These are phyloP conservation scores for Trichosphaerium sp. DNA, from an alignment of 78 protist genomes.

Conservation along the genomic window DNA sequence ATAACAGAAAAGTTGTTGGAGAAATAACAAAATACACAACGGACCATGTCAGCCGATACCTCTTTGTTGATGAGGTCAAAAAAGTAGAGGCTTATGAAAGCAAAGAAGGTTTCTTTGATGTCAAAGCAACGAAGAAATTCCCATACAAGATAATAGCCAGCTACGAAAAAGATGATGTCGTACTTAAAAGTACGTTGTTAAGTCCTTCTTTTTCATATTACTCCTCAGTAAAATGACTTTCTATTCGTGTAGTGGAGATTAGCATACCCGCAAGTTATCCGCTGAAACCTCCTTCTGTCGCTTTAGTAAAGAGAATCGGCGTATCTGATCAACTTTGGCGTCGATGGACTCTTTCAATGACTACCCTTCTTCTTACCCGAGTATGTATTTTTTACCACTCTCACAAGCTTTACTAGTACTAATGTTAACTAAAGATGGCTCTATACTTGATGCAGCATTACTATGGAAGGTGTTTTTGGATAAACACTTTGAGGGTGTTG, in stretches of 20 bases:
- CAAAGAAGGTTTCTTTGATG: too few species aligned
- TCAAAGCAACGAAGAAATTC: too few species aligned
- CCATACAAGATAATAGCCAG: conserved; percentile 14
- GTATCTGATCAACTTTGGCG: conserved; percentile 53
- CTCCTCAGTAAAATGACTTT: too few species aligned
- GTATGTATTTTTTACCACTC: too few species aligned
- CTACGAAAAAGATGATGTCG: conserved; percentile 42
- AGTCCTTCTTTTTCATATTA: too few species aligned
- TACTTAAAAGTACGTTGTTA: conserved; percentile 2
- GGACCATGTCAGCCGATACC: too few species aligned
- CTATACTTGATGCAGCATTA: conserved; percentile 48
- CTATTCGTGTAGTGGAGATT: conserved; percentile 26
- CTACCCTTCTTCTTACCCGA: conserved; percentile 40
- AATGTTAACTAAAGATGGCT: too few species aligned
- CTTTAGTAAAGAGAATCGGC: conserved; percentile 45
- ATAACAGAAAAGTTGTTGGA: too few species aligned
- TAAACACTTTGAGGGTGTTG: conserved; percentile 67
- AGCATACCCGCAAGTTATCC: conserved; percentile 39
- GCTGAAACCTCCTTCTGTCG: conserved; percentile 22
- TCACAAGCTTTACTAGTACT: too few species aligned
- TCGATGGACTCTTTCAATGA: conserved; percentile 57
- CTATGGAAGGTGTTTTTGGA: conserved; percentile 56
- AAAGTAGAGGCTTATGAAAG: too few species aligned
- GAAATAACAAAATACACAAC: too few species aligned
- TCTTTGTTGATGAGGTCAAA: too few species aligned